Base-by-base conservation (phyloP, 1,139 yeast genomes). In the Hemisphaericaspora xylofermentans region DNA sequence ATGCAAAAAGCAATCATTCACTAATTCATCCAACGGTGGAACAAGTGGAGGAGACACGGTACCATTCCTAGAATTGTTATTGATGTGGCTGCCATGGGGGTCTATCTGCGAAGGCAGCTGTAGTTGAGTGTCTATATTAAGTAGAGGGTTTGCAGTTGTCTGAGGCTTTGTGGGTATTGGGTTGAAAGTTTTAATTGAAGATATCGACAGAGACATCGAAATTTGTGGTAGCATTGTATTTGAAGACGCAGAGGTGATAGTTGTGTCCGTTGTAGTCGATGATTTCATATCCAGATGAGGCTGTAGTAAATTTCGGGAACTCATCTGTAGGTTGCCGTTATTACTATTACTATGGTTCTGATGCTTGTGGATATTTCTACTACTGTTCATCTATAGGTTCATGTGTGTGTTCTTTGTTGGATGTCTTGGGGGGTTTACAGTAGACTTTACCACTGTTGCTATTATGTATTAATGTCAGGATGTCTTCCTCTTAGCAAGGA, bases 11-110 rank as follows among this genome's bases (percentile, higher is more conserved):
- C 63, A 54, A 40, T 61, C 64, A 44, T 57, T 54, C 5, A 62
- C 50, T 18, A 63, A 47, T 32, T 58, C 61, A 39, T 61, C 65
- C n/a, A 63, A 44, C 3, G 54, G 25, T 3, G 62, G 61, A 10
- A 32, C 17, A 19, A 16, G 28, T 13, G 33, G 28, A 5, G 16
- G 15, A 7, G 33, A 28, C 7, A 17, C 26, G 3, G 37, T 25
- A 6, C 13, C n/a, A 13, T 12, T 1, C 19, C 8, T 4, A 30
- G 30, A 3, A 26, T 21, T 13, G 22, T 26, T 9, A 19, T 16
- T 17, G 19, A 6, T 36, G 24, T 10, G 5, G 13, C 17, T 14
- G 25, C n/a, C 10, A 15, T 12, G 28, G 13, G 25, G 10, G 18
- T 14, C 3, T n/a, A 26, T 13, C n/a, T n/a, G 5, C 4, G 29